These are phyloP conservation scores for Raddia guianensis DNA, from an alignment of 176 grass and related monocot species.

Conservation along the genomic window DNA sequence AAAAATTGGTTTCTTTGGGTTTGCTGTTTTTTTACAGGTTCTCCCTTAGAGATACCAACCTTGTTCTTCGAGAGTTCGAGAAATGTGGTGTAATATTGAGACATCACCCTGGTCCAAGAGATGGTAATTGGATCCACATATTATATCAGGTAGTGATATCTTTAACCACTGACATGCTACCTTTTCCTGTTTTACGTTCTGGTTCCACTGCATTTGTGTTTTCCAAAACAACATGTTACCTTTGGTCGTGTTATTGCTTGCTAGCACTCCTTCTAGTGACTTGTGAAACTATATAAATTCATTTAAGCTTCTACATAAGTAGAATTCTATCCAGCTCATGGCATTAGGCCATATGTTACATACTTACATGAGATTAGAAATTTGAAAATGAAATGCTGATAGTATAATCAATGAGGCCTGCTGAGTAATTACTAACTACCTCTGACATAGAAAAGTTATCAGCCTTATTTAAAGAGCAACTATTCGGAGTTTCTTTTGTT, in stretches of 20 bases:
- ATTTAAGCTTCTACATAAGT: not conserved
- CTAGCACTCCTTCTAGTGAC: not conserved
- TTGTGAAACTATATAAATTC: not conserved
- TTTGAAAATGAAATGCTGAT: not conserved
- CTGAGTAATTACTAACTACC: slow-evolving; percentile 4
- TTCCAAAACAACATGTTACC: not conserved
- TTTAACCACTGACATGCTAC: not conserved
- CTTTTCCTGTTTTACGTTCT: not conserved
- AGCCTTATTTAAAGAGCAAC: not conserved
- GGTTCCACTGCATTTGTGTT: not conserved
- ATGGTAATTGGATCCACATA: slow-evolving; percentile 94
- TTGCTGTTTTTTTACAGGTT: slow-evolving; percentile 51
- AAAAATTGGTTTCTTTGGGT: slow-evolving; percentile 22
- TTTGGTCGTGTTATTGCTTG: not conserved
- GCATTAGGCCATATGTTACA: not conserved
- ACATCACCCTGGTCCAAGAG: slow-evolving; percentile 71
- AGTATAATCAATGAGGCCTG: not conserved
- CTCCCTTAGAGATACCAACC: slow-evolving; percentile 67
- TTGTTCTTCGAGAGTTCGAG: slow-evolving; percentile 82
- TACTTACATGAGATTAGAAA: not conserved
- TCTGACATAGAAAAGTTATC: not conserved
- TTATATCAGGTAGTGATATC: slow-evolving; percentile 77
- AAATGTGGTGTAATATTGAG: slow-evolving; percentile 90
- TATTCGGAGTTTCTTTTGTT: not conserved
- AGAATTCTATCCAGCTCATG: not conserved